Percentiles rank a stretch among this genome's conserved stretches.
Conservation (phyloP, 1,284 basidiomycete species). For the Malassezia furfur region DNA sequence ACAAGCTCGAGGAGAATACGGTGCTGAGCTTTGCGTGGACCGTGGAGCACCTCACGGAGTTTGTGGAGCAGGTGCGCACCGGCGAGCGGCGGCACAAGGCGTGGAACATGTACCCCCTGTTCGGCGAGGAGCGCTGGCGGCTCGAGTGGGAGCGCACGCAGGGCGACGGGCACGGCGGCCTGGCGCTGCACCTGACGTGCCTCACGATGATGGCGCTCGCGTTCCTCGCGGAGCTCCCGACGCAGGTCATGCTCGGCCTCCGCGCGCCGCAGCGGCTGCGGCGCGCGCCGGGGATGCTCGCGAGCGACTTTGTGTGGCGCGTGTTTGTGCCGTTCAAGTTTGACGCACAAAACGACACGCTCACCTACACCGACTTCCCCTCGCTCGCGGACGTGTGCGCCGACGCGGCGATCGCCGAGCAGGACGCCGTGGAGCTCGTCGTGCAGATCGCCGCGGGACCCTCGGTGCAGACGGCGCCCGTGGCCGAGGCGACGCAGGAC, state of each 20-base stretch:
- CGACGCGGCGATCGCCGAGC: background rate
- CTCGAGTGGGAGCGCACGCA: slow-evolving; percentile 26
- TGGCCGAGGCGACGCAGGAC: background rate
- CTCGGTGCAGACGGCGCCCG: slow-evolving; percentile 11
- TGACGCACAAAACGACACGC: slow-evolving; percentile 7
- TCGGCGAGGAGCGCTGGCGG: slow-evolving; percentile 44
- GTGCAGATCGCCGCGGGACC: slow-evolving; percentile 36
- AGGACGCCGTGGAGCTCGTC: slow-evolving; percentile 29
- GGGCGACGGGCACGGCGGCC: background rate
- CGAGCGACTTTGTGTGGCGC: slow-evolving; percentile 11
- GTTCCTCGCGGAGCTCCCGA: slow-evolving; percentile 10
- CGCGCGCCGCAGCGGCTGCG: slow-evolving; percentile 5
- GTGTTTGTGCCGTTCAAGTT: slow-evolving; percentile 13
- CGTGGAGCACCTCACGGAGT: slow-evolving; percentile 27
- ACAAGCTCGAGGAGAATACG: slow-evolving; percentile 31
- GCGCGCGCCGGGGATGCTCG: slow-evolving; percentile 1
- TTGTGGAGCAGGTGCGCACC: slow-evolving; percentile 35
- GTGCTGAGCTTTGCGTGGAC: slow-evolving; percentile 37
- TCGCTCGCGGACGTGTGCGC: background rate
- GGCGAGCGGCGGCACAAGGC: slow-evolving; percentile 35
- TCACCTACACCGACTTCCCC: slow-evolving; percentile 4
- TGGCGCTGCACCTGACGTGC: slow-evolving; percentile 6
- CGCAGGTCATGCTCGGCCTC: slow-evolving; percentile 13
- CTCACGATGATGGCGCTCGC: slow-evolving; percentile 6
- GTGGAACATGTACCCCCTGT: slow-evolving; percentile 40